These are phyloP conservation scores for Macaranga tanarius DNA, from an alignment of 441 rosid genomes.

Conservation along the genomic window DNA sequence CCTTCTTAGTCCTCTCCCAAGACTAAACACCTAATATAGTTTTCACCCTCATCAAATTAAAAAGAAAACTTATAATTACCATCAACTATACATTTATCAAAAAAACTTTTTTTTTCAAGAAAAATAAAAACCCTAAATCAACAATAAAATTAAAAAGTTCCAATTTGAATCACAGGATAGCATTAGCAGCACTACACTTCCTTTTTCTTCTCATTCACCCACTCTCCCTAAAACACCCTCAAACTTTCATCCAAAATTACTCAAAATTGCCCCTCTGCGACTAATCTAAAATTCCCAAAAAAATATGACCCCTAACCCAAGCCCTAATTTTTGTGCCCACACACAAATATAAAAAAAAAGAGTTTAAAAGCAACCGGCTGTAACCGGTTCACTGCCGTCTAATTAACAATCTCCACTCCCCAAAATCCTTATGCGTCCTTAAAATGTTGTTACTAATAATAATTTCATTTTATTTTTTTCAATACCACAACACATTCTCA, in stretches of 20 bases:
- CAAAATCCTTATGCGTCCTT: background rate
- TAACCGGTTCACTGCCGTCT: conserved; percentile 47
- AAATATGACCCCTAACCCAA: background rate
- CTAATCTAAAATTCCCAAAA: background rate
- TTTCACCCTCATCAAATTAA: no score
- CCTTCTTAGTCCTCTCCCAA: no score
- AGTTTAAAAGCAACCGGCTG: conserved; percentile 36
- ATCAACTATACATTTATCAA: background rate
- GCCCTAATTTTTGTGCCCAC: conserved; percentile 35
- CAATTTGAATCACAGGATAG: background rate
- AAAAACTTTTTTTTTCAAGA: no score
- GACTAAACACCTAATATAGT: no score
- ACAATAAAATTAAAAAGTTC: background rate
- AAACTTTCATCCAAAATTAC: background rate
- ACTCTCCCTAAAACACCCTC: background rate
- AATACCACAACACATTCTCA: no score
- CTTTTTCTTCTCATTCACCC: background rate
- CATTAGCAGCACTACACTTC: background rate
- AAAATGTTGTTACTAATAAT: background rate
- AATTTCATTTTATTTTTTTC: background rate
- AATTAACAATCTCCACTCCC: conserved; percentile 32
- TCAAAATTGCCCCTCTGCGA: background rate
- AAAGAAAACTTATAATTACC: background rate
- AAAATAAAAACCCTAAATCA: background rate
- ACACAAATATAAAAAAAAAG: background rate